These are phyloP conservation scores for Ogataea minuta DNA, from an alignment of 805 yeast genomes.

Conservation along the genomic window DNA sequence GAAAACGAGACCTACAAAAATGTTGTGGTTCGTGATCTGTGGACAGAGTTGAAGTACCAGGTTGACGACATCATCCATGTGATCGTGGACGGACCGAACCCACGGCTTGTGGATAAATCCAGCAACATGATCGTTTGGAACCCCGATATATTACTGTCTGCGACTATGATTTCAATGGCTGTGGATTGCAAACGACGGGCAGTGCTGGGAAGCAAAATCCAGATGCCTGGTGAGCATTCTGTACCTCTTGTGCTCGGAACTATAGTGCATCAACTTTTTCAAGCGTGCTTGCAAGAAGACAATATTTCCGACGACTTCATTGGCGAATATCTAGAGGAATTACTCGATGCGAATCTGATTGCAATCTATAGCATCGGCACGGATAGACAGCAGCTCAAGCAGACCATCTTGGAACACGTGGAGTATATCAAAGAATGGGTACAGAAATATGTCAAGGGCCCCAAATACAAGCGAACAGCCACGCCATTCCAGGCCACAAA, in stretches of 20 bases:
- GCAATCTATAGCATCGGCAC: conserved; percentile 57
- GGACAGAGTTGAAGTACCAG: conserved; percentile 49
- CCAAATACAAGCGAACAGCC: conserved; percentile 1
- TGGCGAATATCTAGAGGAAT: conserved; percentile 31
- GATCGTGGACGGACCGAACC: conserved; percentile 41
- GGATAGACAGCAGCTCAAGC: conserved; percentile 42
- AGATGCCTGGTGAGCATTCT: conserved; percentile 61
- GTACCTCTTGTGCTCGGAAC: conserved; percentile 76
- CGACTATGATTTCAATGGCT: conserved; percentile 79
- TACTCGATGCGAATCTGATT: conserved; percentile 25
- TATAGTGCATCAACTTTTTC: conserved; percentile 76
- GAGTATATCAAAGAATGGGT: conserved; percentile 56
- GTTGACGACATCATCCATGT: conserved; percentile 61
- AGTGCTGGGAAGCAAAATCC: conserved; percentile 54
- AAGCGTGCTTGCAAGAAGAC: conserved; percentile 45
- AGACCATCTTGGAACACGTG: conserved; percentile 46
- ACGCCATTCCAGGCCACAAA: conserved; percentile 54
- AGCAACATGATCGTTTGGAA: conserved; percentile 69
- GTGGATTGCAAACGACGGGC: conserved; percentile 71
- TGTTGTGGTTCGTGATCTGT: conserved; percentile 59
- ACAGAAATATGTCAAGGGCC: conserved; percentile 36
- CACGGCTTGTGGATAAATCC: conserved; percentile 50
- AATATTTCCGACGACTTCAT: conserved; percentile 41
- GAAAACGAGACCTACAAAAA: conserved; percentile 34
- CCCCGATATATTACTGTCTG: conserved; percentile 80